Conservation (phyloP, 768 basidiomycete species). For the Strobilomyces dryophilus region DNA sequence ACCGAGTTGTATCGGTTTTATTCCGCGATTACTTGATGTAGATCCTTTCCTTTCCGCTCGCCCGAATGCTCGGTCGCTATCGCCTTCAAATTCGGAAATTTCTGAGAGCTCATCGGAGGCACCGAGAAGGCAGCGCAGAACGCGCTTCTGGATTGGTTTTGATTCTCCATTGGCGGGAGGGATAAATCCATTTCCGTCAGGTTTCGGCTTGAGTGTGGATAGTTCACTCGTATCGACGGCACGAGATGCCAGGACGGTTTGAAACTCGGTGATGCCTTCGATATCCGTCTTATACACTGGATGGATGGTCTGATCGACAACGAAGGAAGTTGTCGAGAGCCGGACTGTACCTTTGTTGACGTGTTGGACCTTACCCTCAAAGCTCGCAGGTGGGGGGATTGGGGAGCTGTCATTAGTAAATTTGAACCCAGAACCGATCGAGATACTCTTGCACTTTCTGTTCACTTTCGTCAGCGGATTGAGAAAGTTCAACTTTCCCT, state of each 20-base stretch:
- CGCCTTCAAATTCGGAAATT: slow-evolving; percentile 29
- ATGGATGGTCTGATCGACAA: background rate
- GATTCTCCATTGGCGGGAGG: background rate
- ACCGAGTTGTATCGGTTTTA: background rate
- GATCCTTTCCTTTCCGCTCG: background rate
- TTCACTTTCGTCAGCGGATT: slow-evolving; percentile 13
- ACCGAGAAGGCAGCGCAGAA: background rate
- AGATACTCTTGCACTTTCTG: slow-evolving; percentile 20
- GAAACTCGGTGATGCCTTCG: slow-evolving; percentile 14
- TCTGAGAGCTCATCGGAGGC: slow-evolving; percentile 29
- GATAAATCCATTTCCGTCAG: background rate
- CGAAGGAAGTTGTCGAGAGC: background rate
- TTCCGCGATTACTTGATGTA: background rate
- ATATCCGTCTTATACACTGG: slow-evolving; percentile 28
- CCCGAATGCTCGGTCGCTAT: background rate
- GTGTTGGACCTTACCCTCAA: slow-evolving; percentile 32
- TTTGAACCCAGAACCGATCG: slow-evolving; percentile 25
- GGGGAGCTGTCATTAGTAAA: slow-evolving; percentile 22
- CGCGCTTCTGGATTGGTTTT: background rate
- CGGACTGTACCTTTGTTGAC: slow-evolving; percentile 24
- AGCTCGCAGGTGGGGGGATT: slow-evolving; percentile 20
- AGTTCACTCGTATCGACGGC: background rate
- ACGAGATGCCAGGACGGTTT: background rate
- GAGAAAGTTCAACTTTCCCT: slow-evolving; percentile 31
- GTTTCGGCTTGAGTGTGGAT: background rate